Base-by-base conservation (phyloP, 805 yeast genomes). In the Cyberlindnera japonica region DNA sequence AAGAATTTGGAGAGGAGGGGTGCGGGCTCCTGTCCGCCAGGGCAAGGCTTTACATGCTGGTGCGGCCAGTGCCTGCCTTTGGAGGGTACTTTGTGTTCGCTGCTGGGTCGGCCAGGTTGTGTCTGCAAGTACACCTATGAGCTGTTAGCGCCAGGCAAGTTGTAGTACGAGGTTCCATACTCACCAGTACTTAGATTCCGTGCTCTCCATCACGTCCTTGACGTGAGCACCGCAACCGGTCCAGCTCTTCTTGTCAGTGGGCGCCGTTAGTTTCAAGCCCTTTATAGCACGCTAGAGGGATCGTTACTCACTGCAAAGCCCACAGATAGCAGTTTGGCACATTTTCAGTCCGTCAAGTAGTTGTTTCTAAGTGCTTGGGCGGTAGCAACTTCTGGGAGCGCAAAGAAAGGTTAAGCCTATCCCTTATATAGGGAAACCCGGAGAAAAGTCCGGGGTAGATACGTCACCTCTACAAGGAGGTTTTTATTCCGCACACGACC, bases 221-320 rank as follows among this genome's bases (percentile, higher is more conserved):
- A 77, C 62, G 50, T 78, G 82, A n/a, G 59, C 33, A 21, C 82
- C 81, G 49, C 80, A 75, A n/a, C 83, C 83, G 30, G 79, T 69
- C 84, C 84, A 78, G 12, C 81, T 68, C 50, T 77, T 76, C 53
- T 71, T 72, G 47, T 75, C 58, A 51, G 10, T 2, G 14, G 13
- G 14, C 4, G 23, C 17, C 38, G 43, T 35, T 29, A 40, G 47
- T 33, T 9, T 4, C 9, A 12, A 18, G 16, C 8, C 22, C 11
- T 6, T 16, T 21, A 13, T 5, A 31, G 25, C 18, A 11, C 13
- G 18, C 14, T 17, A 27, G 18, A 18, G 18, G 15, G 6, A 8
- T 12, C 7, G 6, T 13, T 25, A 48, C 58, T 36, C 30, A 53
- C 58, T 54, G 53, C 59, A 53, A 12, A 54, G 48, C 26, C 51